Evolutionary conservation across 805 yeast genomes (phyloP), one percentile per base, ranked within the genome.

Genomic region (Yarrowia sp.): DNA sequence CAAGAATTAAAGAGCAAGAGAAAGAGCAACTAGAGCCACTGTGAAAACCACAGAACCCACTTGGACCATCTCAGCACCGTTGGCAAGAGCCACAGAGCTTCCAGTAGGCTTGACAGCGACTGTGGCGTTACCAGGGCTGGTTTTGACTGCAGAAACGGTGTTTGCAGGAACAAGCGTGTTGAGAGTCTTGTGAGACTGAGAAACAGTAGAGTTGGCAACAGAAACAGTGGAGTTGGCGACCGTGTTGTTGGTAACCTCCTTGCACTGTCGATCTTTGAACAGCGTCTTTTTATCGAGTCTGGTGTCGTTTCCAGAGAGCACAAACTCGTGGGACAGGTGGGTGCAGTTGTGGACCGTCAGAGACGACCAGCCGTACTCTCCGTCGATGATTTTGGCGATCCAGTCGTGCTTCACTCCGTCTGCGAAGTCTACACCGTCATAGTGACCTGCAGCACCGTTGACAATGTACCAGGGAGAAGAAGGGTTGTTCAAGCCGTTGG

Each of bases 401-500:
- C 67, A 69, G 39, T 69, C 49, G 10, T 36, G 38, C 17, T 50
- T 44, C 7, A 38, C 19, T 24, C 43, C 53, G n/a, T 50, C 49
- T 19, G 70, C 66, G 8, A 68, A 61, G 43, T 73, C 72, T 9
- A 73, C 69, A 4, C 77, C 77, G 58, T 75, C 75, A 63, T 72
- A 74, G 64, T 73, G 75, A 12, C 77, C 77, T 13, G 72, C 77
- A 19, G 74, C 71, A 24, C 78, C 78, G 66, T 74, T 75, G 19
- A 72, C 65, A 69, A 75, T 74, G 69, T 75, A 75, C 75, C 73
- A 71, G 12, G 78, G 78, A 12, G 76, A 71, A 4, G 68, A 58
- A 2, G 77, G 78, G 66, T 75, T 72, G 68, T 75, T 69, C 47
- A 71, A 70, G 36, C 74, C 74, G 43, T 71, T 70, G 24, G 77